Percentiles rank a stretch among this genome's conserved stretches.
These are phyloP conservation scores for Candida boleticola DNA, from an alignment of 805 yeast genomes.

Conservation along the genomic window DNA sequence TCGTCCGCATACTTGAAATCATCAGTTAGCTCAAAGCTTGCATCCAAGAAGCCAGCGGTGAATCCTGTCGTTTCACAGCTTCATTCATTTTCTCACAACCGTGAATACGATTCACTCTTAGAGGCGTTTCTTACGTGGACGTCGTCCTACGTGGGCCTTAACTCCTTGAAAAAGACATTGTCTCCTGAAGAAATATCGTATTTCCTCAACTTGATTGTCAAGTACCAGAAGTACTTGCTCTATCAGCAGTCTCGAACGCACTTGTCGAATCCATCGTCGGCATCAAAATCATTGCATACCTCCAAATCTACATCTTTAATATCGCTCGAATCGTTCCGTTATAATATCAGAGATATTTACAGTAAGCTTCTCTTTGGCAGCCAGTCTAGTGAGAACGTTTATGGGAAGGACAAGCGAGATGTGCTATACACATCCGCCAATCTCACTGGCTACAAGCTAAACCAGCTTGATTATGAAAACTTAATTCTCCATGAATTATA, in stretches of 20 bases:
- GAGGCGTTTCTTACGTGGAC: constrained; percentile 5
- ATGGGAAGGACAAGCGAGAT: constrained; percentile 14
- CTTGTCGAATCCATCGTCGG: background rate
- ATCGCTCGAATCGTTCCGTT: constrained; percentile 7
- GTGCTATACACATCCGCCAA: constrained; percentile 14
- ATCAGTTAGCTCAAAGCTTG: background rate
- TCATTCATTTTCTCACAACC: background rate
- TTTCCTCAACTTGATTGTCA: constrained; percentile 16
- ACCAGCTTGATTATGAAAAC: constrained; percentile 35
- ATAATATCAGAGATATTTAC: constrained; percentile 23
- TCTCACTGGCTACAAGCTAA: constrained; percentile 16
- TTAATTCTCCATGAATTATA: constrained; percentile 32
- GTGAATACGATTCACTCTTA: constrained; percentile 3
- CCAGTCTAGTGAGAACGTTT: constrained; percentile 14
- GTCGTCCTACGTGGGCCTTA: constrained; percentile 2
- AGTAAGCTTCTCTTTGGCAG: constrained; percentile 18
- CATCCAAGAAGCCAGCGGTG: background rate
- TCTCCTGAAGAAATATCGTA: constrained; percentile 18
- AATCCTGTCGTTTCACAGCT: background rate
- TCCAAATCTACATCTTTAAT: background rate
- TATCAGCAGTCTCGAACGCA: constrained; percentile 3
- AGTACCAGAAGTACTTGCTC: constrained; percentile 16
- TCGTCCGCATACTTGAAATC: constrained; percentile 1
- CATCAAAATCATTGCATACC: background rate
- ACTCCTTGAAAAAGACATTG: constrained; percentile 6